Evolutionary conservation across 1,284 basidiomycete genomes (phyloP), one percentile per base, ranked within the genome.

Genomic region (Sparassis latifolia): DNA sequence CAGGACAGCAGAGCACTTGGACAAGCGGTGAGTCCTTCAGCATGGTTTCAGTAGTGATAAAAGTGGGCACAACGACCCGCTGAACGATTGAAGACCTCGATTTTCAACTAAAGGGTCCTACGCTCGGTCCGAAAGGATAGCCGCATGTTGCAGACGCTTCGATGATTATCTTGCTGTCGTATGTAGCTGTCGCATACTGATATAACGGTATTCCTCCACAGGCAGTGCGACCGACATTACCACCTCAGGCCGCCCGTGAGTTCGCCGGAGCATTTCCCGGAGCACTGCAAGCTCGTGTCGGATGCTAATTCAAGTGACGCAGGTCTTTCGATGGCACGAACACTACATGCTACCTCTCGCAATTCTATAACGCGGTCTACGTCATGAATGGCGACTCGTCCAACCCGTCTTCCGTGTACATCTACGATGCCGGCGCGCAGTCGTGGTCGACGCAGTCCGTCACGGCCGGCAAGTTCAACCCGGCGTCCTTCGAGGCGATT

Each of bases 351-450:
- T 89, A 83, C 69, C 75, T 89, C 48, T 75, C 86, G 6, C 78
- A 89, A 78, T 90, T 81, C 66, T 74, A 70, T 58, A 89, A 89
- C 58, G 79, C 88, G 39, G 75, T 94, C 62, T 93, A 93, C 62
- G 80, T 92, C 40, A 65, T 91, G 44, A 84, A 86, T 59, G 89
- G 77, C 2, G 88, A 93, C 66, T 69, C 75, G 10, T 71, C 79
- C 29, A 83, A 82, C 61, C 76, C 83, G 0, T 78, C 80, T 5
- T 71, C 71, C 45, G 68, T 89, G 41, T 77, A 88, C 66, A 84
- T 90, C 49, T 89, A 82, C 64, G 76, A 89, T 55, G 83, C 80
- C 2, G 58, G 69, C 10, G 72, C 72, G 39, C 79, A 80, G 55
- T 75, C 81, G 2, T 89, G 86, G 86, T 74, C 80, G 5, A 81